Conservation (phyloP, 257 asterid species). For the Solanum phureja region DNA sequence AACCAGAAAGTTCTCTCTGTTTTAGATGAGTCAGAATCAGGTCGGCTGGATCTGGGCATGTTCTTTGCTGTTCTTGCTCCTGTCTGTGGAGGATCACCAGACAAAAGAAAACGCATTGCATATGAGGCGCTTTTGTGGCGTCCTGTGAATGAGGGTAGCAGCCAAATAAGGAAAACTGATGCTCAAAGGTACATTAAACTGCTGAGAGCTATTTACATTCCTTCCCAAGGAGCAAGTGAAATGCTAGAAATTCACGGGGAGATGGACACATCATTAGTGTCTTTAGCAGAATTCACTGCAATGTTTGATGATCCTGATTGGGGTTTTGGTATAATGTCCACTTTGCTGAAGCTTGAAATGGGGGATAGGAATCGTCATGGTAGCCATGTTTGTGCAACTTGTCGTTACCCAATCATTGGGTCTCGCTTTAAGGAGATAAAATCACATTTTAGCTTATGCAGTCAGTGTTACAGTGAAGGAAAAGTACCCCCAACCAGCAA, state of each 20-base stretch:
- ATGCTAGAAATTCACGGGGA: slow-evolving; percentile 79
- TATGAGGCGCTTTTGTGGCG: slow-evolving; percentile 88
- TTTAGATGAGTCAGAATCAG: slow-evolving; percentile 78
- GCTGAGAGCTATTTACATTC: slow-evolving; percentile 75
- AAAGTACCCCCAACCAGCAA: slow-evolving; percentile 69
- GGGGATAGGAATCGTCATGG: slow-evolving; percentile 96
- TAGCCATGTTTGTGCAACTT: slow-evolving; percentile 66
- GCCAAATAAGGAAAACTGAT: slow-evolving; percentile 67
- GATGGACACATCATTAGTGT: slow-evolving; percentile 37
- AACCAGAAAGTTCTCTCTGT: slow-evolving; percentile 77
- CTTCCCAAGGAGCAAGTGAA: slow-evolving; percentile 70
- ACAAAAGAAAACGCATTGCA: slow-evolving; percentile 72
- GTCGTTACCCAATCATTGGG: slow-evolving; percentile 83
- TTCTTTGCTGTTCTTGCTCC: slow-evolving; percentile 86
- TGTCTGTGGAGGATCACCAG: slow-evolving; percentile 69
- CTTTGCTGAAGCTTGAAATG: slow-evolving; percentile 63
- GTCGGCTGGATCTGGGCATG: slow-evolving; percentile 86
- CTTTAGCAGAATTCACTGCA: slow-evolving; percentile 46
- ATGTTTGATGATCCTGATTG: slow-evolving; percentile 93
- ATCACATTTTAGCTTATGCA: slow-evolving; percentile 62
- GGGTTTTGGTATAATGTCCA: slow-evolving; percentile 78
- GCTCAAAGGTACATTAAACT: slow-evolving; percentile 60
- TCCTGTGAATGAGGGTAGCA: slow-evolving; percentile 67
- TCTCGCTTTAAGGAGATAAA: slow-evolving; percentile 88
- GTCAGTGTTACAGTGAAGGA: slow-evolving; percentile 87